Percentiles rank a stretch among this genome's conserved stretches.
Evolutionary conservation across 345 rosid species (phyloP).

Genomic region (Ceriops decandra): DNA sequence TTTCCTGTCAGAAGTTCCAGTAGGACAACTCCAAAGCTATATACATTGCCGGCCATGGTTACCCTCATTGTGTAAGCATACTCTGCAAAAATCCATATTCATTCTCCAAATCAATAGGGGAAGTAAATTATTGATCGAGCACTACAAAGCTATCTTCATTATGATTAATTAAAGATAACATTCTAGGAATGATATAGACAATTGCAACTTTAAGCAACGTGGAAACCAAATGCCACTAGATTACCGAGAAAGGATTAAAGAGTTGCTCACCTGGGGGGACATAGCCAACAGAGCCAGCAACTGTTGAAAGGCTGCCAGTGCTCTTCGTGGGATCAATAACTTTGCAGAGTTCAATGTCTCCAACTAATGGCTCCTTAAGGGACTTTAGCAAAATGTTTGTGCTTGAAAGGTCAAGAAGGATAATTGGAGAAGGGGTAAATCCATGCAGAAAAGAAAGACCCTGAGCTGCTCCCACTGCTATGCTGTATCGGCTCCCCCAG

Average conservation of each 20-base stretch:
- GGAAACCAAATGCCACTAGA: background rate
- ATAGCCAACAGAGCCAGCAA: conserved; percentile 86
- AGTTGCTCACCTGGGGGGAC: conserved; percentile 69
- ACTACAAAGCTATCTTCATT: too few relatives aligned
- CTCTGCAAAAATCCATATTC: conserved; percentile 39
- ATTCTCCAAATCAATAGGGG: background rate
- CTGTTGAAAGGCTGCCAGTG: conserved; percentile 75
- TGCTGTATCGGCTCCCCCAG: conserved; percentile 83
- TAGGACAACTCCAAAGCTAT: conserved; percentile 74
- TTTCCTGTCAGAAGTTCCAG: conserved; percentile 81
- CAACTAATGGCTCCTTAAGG: conserved; percentile 66
- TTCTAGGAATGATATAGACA: background rate
- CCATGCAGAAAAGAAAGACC: conserved; percentile 82
- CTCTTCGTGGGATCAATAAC: conserved; percentile 77
- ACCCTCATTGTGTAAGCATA: conserved; percentile 94
- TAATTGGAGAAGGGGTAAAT: conserved; percentile 52
- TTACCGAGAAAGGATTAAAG: conserved; percentile 3
- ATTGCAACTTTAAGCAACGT: background rate
- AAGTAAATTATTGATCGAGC: background rate
- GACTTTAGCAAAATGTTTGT: conserved; percentile 70
- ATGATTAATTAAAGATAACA: background rate
- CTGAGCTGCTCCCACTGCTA: conserved; percentile 83
- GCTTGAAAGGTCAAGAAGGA: conserved; percentile 80
- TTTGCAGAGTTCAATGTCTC: conserved; percentile 83
- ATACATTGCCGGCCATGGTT: conserved; percentile 74